phyloP scores from a whole-genome alignment of 345 rosid genomes.

The Clausena lansium region DNA sequence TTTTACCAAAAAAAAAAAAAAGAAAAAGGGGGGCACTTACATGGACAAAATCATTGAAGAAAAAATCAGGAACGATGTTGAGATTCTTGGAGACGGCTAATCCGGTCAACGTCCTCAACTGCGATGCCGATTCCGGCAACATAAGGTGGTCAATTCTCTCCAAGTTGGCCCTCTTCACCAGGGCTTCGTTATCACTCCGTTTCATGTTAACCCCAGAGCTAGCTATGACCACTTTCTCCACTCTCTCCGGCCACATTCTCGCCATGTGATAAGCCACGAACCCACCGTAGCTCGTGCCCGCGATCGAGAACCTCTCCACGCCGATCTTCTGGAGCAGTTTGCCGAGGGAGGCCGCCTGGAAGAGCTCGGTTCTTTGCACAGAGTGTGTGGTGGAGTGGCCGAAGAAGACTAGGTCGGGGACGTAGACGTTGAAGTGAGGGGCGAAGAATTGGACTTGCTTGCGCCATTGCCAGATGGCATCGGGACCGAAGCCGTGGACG shows the following conservation, averaged over 20 bases:
- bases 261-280: conserved; percentile 85
- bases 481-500: conserved; percentile 89
- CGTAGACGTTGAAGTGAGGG: conserved; percentile 48
- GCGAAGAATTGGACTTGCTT: conserved; percentile 64
- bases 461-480: conserved; percentile 81
- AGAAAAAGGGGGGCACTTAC: conserved; percentile 36
- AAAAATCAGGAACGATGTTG: conserved; percentile 51
- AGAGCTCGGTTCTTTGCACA: conserved; percentile 61
- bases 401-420: conserved; percentile 81
- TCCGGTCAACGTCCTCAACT: conserved; percentile 50
- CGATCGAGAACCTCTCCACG: conserved; percentile 44
- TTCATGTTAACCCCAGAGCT: conserved; percentile 74
- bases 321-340: conserved; percentile 53
- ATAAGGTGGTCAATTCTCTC: conserved; percentile 56
- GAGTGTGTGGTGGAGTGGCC: conserved; percentile 62
- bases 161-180: conserved; percentile 46
- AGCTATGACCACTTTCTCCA: conserved; percentile 79
- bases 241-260: conserved; percentile 61
- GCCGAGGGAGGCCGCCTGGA: conserved; percentile 59
- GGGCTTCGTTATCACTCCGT: conserved; percentile 44
- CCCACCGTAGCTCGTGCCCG: conserved; percentile 95
- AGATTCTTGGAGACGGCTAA: conserved; percentile 42
- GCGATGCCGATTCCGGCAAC: conserved; percentile 64
- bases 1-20: not conserved
- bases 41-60: conserved; percentile 51